Percentiles rank a stretch among this genome's conserved stretches.
phyloP scores from a whole-genome alignment of 192 early-diverging fungal species.

The Coemansia asiatica region DNA sequence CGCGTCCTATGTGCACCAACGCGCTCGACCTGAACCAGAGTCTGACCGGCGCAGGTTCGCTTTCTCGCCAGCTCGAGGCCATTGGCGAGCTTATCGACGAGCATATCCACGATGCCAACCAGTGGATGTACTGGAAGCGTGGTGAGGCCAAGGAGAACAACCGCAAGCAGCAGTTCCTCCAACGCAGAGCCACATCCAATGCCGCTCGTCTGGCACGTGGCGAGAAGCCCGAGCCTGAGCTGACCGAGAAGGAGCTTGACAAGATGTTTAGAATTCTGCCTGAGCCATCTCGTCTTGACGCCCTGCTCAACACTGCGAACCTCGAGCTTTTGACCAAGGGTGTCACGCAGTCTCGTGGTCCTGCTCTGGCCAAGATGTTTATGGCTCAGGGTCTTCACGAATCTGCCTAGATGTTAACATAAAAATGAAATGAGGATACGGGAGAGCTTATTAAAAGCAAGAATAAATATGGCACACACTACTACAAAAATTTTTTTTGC shows the following conservation, averaged over 20 bases:
- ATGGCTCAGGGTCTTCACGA: constrained; percentile 71
- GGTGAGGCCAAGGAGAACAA: constrained; percentile 83
- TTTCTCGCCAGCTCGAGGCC: constrained; percentile 62
- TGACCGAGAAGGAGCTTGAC: constrained; percentile 62
- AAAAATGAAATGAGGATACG: constrained; percentile 1
- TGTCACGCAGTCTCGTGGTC: constrained; percentile 90
- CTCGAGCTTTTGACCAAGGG: constrained; percentile 92
- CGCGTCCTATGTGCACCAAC: constrained; percentile 61
- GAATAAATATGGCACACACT: too few species aligned
- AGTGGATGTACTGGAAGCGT: constrained; percentile 95
- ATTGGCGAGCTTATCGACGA: constrained; percentile 91
- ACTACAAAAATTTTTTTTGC: too few species aligned
- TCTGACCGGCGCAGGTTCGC: constrained; percentile 22
- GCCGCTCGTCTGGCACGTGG: constrained; percentile 64
- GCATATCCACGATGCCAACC: constrained; percentile 85
- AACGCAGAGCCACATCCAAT: constrained; percentile 75
- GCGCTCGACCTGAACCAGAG: constrained; percentile 72
- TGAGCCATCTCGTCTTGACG: constrained; percentile 91
- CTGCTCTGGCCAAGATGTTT: constrained; percentile 91
- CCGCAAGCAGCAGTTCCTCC: constrained; percentile 63
- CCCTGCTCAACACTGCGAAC: constrained; percentile 85
- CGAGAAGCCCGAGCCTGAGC: constrained; percentile 72
- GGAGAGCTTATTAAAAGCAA: neutral
- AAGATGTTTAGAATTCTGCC: constrained; percentile 66
- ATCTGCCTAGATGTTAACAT: constrained; percentile 41